These are phyloP conservation scores for Sclerospora graminicola DNA, from an alignment of 352 stramenopile species.

Conservation along the genomic window DNA sequence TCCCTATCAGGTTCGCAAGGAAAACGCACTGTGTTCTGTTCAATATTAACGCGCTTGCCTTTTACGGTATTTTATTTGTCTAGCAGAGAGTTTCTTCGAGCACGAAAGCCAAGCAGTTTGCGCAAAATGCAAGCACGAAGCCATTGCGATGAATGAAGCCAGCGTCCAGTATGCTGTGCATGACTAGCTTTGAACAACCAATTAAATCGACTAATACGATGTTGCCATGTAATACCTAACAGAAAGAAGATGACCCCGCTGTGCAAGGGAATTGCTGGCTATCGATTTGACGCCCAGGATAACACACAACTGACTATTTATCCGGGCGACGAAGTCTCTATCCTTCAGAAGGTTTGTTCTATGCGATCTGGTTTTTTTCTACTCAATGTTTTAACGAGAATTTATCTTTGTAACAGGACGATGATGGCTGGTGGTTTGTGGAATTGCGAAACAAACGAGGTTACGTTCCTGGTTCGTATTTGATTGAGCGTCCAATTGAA, in stretches of 20 bases:
- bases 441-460: slow-evolving; percentile 54
- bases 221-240: not conserved
- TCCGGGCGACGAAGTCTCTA: slow-evolving; percentile 62
- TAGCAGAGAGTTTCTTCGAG: slow-evolving; percentile 78
- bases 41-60: not conserved
- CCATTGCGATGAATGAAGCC: slow-evolving; percentile 41
- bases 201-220: too few species aligned
- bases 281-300: slow-evolving; percentile 70
- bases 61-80: slow-evolving; percentile 16
- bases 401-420: slow-evolving; percentile 26
- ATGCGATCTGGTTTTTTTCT: too few species aligned
- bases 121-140: slow-evolving; percentile 65
- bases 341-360: slow-evolving; percentile 60
- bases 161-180: slow-evolving; percentile 33
- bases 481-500: slow-evolving; percentile 59
- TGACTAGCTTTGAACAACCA: not conserved
- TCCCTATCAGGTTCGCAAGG: slow-evolving; percentile 51
- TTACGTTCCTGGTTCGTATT: slow-evolving; percentile 75
- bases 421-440: slow-evolving; percentile 81
- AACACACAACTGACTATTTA: slow-evolving; percentile 78
- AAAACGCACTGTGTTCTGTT: not conserved
- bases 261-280: slow-evolving; percentile 48
- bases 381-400: slow-evolving; percentile 3
- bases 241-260: slow-evolving; percentile 46
- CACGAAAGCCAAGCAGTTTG: slow-evolving; percentile 67